Base-by-base conservation (phyloP, 2,329 filamentous ascomycete species). In the Alternaria sp. region DNA sequence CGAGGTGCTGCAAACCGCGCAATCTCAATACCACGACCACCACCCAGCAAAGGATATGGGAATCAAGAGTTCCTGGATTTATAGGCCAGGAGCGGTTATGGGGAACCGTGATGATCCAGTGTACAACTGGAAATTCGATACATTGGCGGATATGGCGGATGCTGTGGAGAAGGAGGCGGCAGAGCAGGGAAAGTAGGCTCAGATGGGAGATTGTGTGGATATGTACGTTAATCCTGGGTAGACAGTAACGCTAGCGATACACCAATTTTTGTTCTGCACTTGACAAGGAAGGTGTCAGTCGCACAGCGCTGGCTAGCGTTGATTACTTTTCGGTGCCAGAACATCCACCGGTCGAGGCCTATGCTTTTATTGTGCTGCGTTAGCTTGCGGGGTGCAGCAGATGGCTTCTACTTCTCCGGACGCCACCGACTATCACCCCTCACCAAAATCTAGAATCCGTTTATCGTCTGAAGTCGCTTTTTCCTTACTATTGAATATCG, bases 1-100 rank as follows among this genome's bases (percentile, higher is more conserved):
- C 0, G 80, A 87, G 62, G 80, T 93, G 44, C 71, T 92, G 64
- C 89, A 91, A 72, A 89, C 90, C 0, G 91, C 90, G 53, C 85
- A 90, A 76, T 89, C 88, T 62, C 77, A 91, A 73, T 83, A 82
- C 38, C 86, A 89, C 64, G 91, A 93, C 68, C 89, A 92, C 75
- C 83, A 85, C 5, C 88, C 91, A 0, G 87, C 88, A 3, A 86
- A 85, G 76, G 74, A 86, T 70, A 68, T 88, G 18, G 88, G 87
- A 1, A 72, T 92, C 38, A 82, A 81, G 65, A 88, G 84, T 57
- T 85, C 84, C 18, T 93, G 89, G 89, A 91, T 92, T 68, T 84
- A 84, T 57, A 78, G 88, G 36, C 82, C 82, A 1, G 85, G 80
- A 0, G 69, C 75, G 7, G 68, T 72, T 8, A 84, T 83, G 80